phyloP scores from a whole-genome alignment of 1,284 basidiomycete species.

The Ganoderma sinense region DNA sequence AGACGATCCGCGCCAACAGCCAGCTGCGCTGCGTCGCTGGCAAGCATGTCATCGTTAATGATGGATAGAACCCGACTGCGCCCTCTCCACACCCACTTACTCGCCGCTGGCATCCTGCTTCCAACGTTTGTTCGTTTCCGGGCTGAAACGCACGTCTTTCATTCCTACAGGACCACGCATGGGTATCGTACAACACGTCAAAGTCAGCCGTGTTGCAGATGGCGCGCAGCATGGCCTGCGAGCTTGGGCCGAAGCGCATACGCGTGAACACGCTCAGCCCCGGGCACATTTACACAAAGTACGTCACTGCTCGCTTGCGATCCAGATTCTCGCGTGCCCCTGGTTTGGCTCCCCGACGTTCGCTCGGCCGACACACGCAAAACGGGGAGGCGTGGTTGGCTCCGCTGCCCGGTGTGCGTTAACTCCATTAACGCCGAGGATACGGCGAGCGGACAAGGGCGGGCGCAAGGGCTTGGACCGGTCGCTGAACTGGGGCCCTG shows the following conservation, averaged over 20 bases:
- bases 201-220: slow-evolving; percentile 87
- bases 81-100: not conserved
- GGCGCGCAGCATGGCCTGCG: slow-evolving; percentile 85
- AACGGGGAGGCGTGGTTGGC: not conserved
- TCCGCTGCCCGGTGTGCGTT: not conserved
- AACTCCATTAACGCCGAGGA: not conserved
- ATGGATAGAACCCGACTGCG: not conserved
- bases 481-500: not conserved
- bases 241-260: slow-evolving; percentile 75
- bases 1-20: slow-evolving; percentile 2
- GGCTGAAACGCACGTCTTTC: not conserved
- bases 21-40: not conserved
- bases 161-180: slow-evolving; percentile 64
- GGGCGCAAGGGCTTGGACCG: not conserved
- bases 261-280: slow-evolving; percentile 82
- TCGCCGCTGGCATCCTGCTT: slow-evolving; percentile 4
- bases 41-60: not conserved
- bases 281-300: slow-evolving; percentile 80
- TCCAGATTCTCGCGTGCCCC: slow-evolving; percentile 1
- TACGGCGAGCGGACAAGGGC: not conserved
- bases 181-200: slow-evolving; percentile 83
- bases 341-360: slow-evolving; percentile 4
- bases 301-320: slow-evolving; percentile 34
- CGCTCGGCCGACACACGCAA: not conserved
- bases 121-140: not conserved